A percentile compares a stretch with the other conserved stretches of the same genome.
phyloP scores from a whole-genome alignment of 345 rosid species.

The Reutealis trisperma region DNA sequence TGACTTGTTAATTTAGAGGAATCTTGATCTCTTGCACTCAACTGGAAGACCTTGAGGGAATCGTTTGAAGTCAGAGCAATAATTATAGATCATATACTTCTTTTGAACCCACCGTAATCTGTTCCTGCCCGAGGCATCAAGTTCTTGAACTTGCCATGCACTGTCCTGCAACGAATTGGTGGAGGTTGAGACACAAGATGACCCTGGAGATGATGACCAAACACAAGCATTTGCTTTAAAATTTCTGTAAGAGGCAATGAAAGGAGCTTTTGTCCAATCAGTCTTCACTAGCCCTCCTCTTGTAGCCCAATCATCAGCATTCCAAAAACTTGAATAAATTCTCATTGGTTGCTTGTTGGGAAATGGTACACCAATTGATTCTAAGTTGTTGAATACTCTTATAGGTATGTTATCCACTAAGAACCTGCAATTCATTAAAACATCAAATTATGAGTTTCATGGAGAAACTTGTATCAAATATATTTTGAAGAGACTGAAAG shows the following conservation, averaged over 20 bases:
- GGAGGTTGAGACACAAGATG: not conserved
- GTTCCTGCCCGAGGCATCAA: constrained; percentile 8
- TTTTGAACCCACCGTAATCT: constrained; percentile 15
- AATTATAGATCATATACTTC: constrained; percentile 18
- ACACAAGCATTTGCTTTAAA: constrained; percentile 8
- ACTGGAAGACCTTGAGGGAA: constrained; percentile 12
- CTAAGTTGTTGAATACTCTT: constrained; percentile 17
- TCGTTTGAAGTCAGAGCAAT: constrained; percentile 11
- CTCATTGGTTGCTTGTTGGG: constrained; percentile 21
- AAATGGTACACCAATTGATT: constrained; percentile 7
- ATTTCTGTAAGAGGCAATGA: constrained; percentile 5
- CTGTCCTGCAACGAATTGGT: not conserved
- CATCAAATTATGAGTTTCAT: no score
- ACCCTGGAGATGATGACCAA: not conserved
- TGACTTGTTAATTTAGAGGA: not conserved
- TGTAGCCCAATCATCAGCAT: constrained; percentile 21
- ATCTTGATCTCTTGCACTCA: constrained; percentile 17
- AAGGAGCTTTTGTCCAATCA: constrained; percentile 19
- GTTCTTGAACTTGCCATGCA: not conserved
- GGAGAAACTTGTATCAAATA: no score
- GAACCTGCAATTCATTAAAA: not conserved
- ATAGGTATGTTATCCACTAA: constrained; percentile 17
- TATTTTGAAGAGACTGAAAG: no score
- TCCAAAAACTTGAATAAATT: constrained; percentile 10
- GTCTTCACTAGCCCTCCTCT: constrained; percentile 19